Evolutionary conservation across 1,139 yeast genomes (phyloP), one percentile per base, ranked within the genome.

Genomic region (Wickerhamomyces sp.): DNA sequence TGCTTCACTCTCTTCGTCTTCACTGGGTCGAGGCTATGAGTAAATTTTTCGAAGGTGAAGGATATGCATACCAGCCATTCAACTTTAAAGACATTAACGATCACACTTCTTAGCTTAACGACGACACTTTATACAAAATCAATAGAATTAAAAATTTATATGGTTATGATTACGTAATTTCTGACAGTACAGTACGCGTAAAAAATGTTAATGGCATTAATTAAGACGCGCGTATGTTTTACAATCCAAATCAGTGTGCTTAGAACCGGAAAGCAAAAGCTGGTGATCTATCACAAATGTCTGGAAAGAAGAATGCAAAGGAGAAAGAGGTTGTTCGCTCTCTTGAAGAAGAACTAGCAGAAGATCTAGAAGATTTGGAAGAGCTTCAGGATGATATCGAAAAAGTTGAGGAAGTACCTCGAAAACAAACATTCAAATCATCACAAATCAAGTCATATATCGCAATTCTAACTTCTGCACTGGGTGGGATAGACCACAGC

Each of bases 1-100:
- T 84, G 94, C 72, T 84, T 60, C 94, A 84, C 61, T 78, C 90
- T 21, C 73, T 84, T 59, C 79, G 94, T 70, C 72, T 84, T 58
- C 94, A 84, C 59, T 84, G 94, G 94, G 94, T 84, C 41, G 94
- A 84, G 61, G 77, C 89, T 29, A 84, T 84, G 94, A 81, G 89
- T 44, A 84, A 84, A 64, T 84, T 78, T 62, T 84, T 84, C 51
- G 90, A 81, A 59, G 94, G 94, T 64, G 92, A 83, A 56, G 94
- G 94, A 52, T 64, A 74, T 42, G 72, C 80, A 18, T 84, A 80
- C 56, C 76, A 73, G 46, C 92, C 94, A 24, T 84, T 81, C 54
- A 74, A 78, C 1, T 82, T 83, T 38, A 54, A 56, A 42, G 42
- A 35, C 28, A 26, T 49, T 8, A 46, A 48, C 30, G 51, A 14